Conservation (phyloP, 2,329 filamentous ascomycete species). For the Hypoxylon rubiginosum region DNA sequence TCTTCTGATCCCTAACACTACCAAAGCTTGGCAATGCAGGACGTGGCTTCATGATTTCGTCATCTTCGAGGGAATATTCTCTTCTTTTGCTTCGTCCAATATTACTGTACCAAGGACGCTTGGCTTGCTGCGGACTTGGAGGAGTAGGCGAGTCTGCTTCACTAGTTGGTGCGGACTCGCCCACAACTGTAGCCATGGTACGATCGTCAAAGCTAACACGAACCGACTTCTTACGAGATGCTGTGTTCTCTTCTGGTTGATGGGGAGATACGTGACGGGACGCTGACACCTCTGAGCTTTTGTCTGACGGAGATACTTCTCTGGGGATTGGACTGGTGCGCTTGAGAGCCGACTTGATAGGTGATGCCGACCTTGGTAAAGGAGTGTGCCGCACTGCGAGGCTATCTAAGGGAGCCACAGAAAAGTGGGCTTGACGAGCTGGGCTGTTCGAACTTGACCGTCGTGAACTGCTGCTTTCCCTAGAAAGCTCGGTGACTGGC, state of each 20-base stretch:
- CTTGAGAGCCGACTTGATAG: slow-evolving; percentile 83
- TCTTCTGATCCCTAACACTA: slow-evolving; percentile 75
- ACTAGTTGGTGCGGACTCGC: slow-evolving; percentile 58
- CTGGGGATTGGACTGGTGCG: slow-evolving; percentile 67
- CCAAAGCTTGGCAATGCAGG: slow-evolving; percentile 81
- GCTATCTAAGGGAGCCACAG: slow-evolving; percentile 64
- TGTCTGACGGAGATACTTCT: slow-evolving; percentile 65
- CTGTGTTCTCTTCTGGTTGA: slow-evolving; percentile 54
- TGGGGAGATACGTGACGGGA: slow-evolving; percentile 48
- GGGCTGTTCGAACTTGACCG: slow-evolving; percentile 71
- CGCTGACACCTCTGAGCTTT: slow-evolving; percentile 61
- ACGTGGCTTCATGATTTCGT: slow-evolving; percentile 79
- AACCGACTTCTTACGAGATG: slow-evolving; percentile 72
- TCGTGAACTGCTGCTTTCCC: slow-evolving; percentile 31
- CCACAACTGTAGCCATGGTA: slow-evolving; percentile 65
- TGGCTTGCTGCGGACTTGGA: slow-evolving; percentile 57
- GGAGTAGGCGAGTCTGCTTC: slow-evolving; percentile 58
- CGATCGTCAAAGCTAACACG: slow-evolving; percentile 85
- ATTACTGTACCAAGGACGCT: slow-evolving; percentile 66
- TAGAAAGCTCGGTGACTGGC: slow-evolving; percentile 43
- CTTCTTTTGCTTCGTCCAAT: slow-evolving; percentile 65
- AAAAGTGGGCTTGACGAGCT: slow-evolving; percentile 77
- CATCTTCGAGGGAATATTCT: slow-evolving; percentile 67
- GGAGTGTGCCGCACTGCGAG: slow-evolving; percentile 75
- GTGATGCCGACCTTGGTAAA: slow-evolving; percentile 78